Conservation (phyloP, 108 stramenopile genomes). For the Cyclostephanos invisitatus region DNA sequence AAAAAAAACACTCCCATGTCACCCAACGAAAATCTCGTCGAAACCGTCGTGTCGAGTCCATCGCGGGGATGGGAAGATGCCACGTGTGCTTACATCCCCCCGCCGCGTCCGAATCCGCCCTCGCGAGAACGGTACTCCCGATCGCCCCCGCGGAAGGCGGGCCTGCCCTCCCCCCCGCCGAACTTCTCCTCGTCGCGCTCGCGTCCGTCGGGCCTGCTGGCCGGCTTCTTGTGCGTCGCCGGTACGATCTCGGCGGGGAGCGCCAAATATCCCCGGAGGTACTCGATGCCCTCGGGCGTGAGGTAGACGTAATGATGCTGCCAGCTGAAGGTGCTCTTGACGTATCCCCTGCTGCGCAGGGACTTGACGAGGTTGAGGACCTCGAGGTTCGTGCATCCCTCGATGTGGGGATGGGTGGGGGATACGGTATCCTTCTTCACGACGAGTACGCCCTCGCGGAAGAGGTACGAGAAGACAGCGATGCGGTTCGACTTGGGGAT, state of each 20-base stretch:
- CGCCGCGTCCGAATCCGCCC: conserved; percentile 88
- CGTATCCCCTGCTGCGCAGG: conserved; percentile 81
- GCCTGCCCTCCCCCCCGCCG: conserved; percentile 58
- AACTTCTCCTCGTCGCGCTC: conserved; percentile 86
- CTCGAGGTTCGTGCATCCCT: conserved; percentile 90
- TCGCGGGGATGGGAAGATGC: too few relatives aligned
- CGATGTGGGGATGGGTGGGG: conserved; percentile 89
- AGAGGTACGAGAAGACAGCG: conserved; percentile 97
- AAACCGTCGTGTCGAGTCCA: too few relatives aligned
- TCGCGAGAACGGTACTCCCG: conserved; percentile 67
- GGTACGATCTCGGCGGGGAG: conserved; percentile 97
- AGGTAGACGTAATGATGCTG: conserved; percentile 98
- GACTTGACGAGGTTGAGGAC: conserved; percentile 96
- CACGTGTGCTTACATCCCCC: conserved; percentile 85
- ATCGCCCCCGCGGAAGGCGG: conserved; percentile 84
- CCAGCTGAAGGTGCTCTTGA: conserved; percentile 96
- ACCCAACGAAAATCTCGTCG: too few relatives aligned
- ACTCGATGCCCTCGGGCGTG: conserved; percentile 95
- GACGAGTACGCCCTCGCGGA: conserved; percentile 96
- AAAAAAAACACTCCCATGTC: too few relatives aligned
- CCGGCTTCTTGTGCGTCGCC: conserved; percentile 92
- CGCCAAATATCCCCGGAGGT: conserved; percentile 91
- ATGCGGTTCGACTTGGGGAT: conserved; percentile 97
- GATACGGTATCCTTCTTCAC: conserved; percentile 97
- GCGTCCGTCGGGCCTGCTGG: conserved; percentile 89